Conservation (phyloP, 2,329 filamentous ascomycete species). For the Claviceps lovelessii region DNA sequence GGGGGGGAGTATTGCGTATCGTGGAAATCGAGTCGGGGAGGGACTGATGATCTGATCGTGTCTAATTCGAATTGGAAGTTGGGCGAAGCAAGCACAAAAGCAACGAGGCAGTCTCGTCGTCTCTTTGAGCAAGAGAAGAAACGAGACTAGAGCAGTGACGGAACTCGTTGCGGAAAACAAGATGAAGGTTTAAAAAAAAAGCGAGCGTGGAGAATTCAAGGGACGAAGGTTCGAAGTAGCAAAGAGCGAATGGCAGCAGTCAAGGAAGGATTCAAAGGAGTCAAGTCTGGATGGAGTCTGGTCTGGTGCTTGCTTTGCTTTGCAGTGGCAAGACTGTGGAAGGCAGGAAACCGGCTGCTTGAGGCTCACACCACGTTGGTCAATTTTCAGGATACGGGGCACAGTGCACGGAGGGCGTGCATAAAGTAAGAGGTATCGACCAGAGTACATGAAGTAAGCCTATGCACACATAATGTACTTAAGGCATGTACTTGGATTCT, state of each 20-base stretch:
- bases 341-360: too few relatives aligned
- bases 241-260: neutral
- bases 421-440: too few relatives aligned
- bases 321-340: neutral
- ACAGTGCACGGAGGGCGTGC: too few relatives aligned
- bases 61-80: neutral
- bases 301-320: neutral
- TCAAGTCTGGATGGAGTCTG: too few relatives aligned
- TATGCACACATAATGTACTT: too few relatives aligned
- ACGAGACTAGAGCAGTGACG: neutral
- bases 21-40: neutral
- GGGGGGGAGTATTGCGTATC: neutral
- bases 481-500: too few relatives aligned
- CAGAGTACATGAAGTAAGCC: too few relatives aligned
- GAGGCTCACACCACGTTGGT: too few relatives aligned
- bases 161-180: neutral
- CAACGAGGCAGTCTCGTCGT: neutral
- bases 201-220: slow-evolving; percentile 2
- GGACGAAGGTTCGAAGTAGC: neutral
- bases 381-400: too few relatives aligned
- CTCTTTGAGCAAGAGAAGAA: neutral
- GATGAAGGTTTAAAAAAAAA: neutral
- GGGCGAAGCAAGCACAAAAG: neutral
- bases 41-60: neutral
- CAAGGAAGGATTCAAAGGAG: too few relatives aligned